Evolutionary conservation across 108 stramenopile genomes (phyloP).

Genomic region (Asterionellopsis glacialis): DNA sequence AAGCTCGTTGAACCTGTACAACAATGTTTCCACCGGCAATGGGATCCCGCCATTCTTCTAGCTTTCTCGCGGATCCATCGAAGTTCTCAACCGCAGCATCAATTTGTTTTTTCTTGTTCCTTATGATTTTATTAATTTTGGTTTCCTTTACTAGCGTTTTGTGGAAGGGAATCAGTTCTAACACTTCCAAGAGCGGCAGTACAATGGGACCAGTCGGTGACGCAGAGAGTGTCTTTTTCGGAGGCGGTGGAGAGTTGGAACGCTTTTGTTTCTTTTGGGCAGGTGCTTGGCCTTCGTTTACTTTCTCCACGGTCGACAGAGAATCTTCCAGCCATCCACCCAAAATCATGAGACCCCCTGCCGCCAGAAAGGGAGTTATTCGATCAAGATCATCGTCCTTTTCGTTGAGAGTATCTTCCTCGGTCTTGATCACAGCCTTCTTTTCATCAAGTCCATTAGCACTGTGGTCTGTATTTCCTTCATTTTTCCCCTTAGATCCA

Average conservation of each 20-base stretch:
- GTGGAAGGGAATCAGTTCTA: constrained; percentile 43
- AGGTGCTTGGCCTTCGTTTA: not conserved
- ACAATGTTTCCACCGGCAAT: constrained; percentile 9
- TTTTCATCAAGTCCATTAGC: too few relatives aligned
- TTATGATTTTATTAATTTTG: constrained; percentile 57
- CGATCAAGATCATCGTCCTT: constrained; percentile 9
- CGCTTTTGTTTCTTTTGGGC: not conserved
- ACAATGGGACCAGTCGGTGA: constrained; percentile 32
- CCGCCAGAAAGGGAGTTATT: constrained; percentile 30
- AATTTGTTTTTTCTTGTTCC: constrained; percentile 37
- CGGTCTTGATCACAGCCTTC: not conserved
- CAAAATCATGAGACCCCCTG: constrained; percentile 45
- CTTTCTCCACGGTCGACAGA: constrained; percentile 9
- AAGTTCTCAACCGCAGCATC: constrained; percentile 3
- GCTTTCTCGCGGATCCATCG: constrained; percentile 1
- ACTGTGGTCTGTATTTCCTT: not conserved
- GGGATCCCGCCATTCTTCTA: constrained; percentile 5
- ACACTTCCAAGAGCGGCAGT: constrained; percentile 29
- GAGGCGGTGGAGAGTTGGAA: not conserved
- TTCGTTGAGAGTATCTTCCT: not conserved
- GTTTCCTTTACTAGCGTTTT: constrained; percentile 36
- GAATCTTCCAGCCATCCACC: constrained; percentile 49
- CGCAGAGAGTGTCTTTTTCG: constrained; percentile 2
- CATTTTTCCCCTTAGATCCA: not conserved
- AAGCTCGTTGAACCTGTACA: constrained; percentile 16